Evolutionary conservation across 2,329 filamentous ascomycete genomes (phyloP).

Genomic region (Albophoma yamanashiensis): DNA sequence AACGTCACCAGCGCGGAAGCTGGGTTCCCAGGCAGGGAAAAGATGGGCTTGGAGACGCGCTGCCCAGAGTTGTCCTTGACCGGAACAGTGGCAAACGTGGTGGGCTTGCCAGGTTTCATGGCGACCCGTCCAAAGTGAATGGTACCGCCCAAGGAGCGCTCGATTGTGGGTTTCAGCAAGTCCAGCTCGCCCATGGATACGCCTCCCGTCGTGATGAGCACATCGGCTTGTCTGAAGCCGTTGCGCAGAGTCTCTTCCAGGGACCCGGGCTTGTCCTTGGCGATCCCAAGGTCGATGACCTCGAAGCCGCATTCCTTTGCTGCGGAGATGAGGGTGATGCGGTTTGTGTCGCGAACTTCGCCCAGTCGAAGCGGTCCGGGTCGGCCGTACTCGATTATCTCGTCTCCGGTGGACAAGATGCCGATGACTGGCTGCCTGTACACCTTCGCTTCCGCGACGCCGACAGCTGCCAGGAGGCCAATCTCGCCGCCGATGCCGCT

Average conservation of each 20-base stretch:
- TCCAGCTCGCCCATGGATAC: slow-evolving; percentile 98
- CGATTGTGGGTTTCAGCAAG: slow-evolving; percentile 90
- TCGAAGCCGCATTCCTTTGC: slow-evolving; percentile 65
- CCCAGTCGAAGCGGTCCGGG: slow-evolving; percentile 56
- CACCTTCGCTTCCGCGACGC: slow-evolving; percentile 57
- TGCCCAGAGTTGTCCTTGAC: slow-evolving; percentile 48
- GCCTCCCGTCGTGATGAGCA: slow-evolving; percentile 86
- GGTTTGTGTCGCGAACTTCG: slow-evolving; percentile 88
- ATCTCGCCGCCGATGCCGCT: slow-evolving; percentile 84
- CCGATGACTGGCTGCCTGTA: slow-evolving; percentile 73
- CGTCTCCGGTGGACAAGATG: slow-evolving; percentile 87
- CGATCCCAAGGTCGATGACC: slow-evolving; percentile 78
- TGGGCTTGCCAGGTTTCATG: slow-evolving; percentile 98
- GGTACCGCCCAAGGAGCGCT: slow-evolving; percentile 76
- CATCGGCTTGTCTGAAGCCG: slow-evolving; percentile 62
- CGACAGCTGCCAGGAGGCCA: slow-evolving; percentile 78
- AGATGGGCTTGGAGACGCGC: slow-evolving; percentile 60
- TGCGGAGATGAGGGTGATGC: slow-evolving; percentile 76
- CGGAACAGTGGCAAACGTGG: slow-evolving; percentile 86
- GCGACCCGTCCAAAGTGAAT: slow-evolving; percentile 94
- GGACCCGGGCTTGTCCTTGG: slow-evolving; percentile 58
- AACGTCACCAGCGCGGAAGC: slow-evolving; percentile 89
- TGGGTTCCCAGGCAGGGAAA: slow-evolving; percentile 88
- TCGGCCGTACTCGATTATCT: slow-evolving; percentile 68
- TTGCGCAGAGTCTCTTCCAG: slow-evolving; percentile 70